A percentile compares a stretch with the other conserved stretches of the same genome.
These are phyloP conservation scores for Claviceps africana DNA, from an alignment of 2,329 filamentous ascomycete species.

Conservation along the genomic window DNA sequence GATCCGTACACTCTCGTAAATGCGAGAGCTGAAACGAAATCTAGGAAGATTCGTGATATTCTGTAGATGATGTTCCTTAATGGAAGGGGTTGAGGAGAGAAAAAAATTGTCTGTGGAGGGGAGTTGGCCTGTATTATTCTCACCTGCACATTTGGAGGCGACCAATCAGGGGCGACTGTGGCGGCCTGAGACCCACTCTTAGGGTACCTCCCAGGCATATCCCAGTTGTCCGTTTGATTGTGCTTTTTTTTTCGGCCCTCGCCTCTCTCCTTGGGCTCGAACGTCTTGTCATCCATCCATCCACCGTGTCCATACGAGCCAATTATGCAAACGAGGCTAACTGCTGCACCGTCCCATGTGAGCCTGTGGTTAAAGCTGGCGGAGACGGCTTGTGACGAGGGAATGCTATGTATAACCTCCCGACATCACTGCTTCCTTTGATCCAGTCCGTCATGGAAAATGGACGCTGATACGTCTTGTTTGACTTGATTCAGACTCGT, in stretches of 20 bases:
- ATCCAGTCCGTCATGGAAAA: background rate
- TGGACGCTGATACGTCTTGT: background rate
- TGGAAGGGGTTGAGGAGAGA: conserved; percentile 5
- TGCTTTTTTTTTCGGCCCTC: background rate
- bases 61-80: conserved; percentile 18
- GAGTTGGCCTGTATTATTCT: conserved; percentile 23
- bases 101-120: conserved; percentile 27
- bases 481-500: background rate
- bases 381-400: background rate
- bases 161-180: conserved; percentile 10
- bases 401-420: background rate
- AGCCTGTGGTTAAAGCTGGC: background rate
- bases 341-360: background rate
- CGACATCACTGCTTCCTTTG: background rate
- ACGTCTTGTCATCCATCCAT: background rate
- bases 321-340: background rate
- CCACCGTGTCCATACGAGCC: background rate
- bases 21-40: conserved; percentile 26
- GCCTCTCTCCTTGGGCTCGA: background rate
- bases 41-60: conserved; percentile 25
- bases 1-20: conserved; percentile 34
- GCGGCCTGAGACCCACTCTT: conserved; percentile 9
- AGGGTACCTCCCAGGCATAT: conserved; percentile 10
- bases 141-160: conserved; percentile 5
- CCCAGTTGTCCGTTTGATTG: background rate